Percentiles rank a stretch among this genome's conserved stretches.
Evolutionary conservation across 2,329 filamentous ascomycete species (phyloP).

Genomic region (Periglandula ipomoeae): DNA sequence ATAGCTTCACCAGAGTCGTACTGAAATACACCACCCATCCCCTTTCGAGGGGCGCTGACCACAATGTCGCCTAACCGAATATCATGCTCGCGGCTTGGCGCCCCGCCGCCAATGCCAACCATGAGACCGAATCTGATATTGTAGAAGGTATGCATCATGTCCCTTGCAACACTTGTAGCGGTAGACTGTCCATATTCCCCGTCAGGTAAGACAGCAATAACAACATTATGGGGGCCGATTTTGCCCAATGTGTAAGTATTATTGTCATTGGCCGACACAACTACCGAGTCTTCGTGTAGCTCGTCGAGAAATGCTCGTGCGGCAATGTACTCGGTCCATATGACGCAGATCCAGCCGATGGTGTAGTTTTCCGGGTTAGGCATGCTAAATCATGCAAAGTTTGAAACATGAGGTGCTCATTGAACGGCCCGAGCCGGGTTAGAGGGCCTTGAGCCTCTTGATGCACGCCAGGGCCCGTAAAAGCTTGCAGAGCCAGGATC

Average conservation of each 20-base stretch:
- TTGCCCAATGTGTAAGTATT: slow-evolving; percentile 22
- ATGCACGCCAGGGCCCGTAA: too few relatives aligned
- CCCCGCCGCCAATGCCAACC: slow-evolving; percentile 26
- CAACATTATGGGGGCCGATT: slow-evolving; percentile 25
- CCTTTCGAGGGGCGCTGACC: slow-evolving; percentile 5
- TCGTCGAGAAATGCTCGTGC: too few relatives aligned
- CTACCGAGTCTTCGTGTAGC: too few relatives aligned
- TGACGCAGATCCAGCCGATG: too few relatives aligned
- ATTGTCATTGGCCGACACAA: background rate
- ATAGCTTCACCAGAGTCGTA: slow-evolving; percentile 12
- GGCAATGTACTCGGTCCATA: too few relatives aligned
- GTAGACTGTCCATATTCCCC: slow-evolving; percentile 16
- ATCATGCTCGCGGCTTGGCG: slow-evolving; percentile 17
- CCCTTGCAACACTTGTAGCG: slow-evolving; percentile 17
- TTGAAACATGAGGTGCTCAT: too few relatives aligned
- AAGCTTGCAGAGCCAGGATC: too few relatives aligned
- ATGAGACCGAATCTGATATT: slow-evolving; percentile 21
- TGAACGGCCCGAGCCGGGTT: too few relatives aligned
- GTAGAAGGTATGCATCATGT: slow-evolving; percentile 21
- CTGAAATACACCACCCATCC: slow-evolving; percentile 10
- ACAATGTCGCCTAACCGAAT: slow-evolving; percentile 7
- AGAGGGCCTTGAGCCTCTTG: too few relatives aligned
- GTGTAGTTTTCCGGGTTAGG: too few relatives aligned
- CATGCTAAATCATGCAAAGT: too few relatives aligned
- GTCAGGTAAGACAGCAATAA: slow-evolving; percentile 21